A percentile compares a stretch with the other conserved stretches of the same genome.
phyloP scores from a whole-genome alignment of 352 stramenopile species.

The Phytopythium montanum region DNA sequence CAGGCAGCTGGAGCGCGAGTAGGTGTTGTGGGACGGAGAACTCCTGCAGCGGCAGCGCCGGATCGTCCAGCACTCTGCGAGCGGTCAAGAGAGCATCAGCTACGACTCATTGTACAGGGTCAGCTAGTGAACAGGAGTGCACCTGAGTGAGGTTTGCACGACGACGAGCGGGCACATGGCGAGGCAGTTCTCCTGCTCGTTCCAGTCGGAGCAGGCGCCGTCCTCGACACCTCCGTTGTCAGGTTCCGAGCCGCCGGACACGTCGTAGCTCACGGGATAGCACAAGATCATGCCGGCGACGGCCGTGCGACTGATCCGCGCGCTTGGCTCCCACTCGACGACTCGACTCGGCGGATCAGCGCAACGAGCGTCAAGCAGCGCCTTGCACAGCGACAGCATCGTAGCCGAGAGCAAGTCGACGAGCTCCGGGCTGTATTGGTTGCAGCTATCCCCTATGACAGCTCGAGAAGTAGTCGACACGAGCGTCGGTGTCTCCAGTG shows the following conservation, averaged over 20 bases:
- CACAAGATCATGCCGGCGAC: constrained; percentile 39
- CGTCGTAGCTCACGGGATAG: constrained; percentile 42
- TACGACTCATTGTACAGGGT: background rate
- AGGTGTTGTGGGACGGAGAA: constrained; percentile 53
- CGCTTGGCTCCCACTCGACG: constrained; percentile 14
- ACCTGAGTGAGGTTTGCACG: constrained; percentile 20
- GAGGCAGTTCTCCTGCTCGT: constrained; percentile 46
- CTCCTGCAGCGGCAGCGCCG: constrained; percentile 29
- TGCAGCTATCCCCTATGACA: no score
- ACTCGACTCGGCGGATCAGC: constrained; percentile 8
- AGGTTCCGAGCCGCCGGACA: constrained; percentile 9
- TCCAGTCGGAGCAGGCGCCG: constrained; percentile 15
- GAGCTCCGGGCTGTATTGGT: background rate
- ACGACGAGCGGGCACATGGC: constrained; percentile 42
- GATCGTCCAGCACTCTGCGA: constrained; percentile 7
- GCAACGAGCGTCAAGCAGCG: background rate
- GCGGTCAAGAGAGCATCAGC: background rate
- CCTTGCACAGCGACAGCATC: background rate
- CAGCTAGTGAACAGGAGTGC: constrained; percentile 6
- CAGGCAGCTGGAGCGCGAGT: background rate
- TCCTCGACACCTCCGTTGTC: background rate
- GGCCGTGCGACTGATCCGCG: constrained; percentile 19
- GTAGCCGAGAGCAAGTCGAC: background rate
- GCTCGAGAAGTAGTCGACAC: background rate
- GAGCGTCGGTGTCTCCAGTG: constrained; percentile 7